These are phyloP conservation scores for Cytospora paraplurivora DNA, from an alignment of 2,329 filamentous ascomycete genomes.

Conservation along the genomic window DNA sequence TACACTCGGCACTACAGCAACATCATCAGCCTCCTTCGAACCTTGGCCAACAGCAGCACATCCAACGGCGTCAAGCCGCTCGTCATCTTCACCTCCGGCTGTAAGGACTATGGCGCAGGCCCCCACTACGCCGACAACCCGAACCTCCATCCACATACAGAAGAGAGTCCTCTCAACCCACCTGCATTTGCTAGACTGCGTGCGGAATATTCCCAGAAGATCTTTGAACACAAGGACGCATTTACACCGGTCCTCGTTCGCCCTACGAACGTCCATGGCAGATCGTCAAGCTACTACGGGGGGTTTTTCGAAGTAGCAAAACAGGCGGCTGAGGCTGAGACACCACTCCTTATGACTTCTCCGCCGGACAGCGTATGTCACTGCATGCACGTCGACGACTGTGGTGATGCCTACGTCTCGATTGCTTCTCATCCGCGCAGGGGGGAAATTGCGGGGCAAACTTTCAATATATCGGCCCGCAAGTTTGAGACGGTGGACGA, in stretches of 20 bases:
- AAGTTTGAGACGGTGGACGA: conserved; percentile 48
- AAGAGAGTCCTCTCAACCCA: conserved; percentile 43
- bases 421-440: conserved; percentile 43
- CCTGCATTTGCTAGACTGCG: conserved; percentile 37
- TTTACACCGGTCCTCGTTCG: conserved; percentile 49
- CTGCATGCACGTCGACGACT: conserved; percentile 52
- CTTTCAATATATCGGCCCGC: conserved; percentile 49
- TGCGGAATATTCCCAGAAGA: conserved; percentile 37
- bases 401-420: conserved; percentile 49
- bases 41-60: conserved; percentile 39
- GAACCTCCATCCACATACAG: conserved; percentile 45
- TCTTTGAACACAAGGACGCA: conserved; percentile 41
- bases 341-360: conserved; percentile 38
- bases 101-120: conserved; percentile 51
- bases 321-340: conserved; percentile 26
- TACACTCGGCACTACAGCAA: conserved; percentile 45
- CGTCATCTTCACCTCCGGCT: conserved; percentile 50
- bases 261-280: conserved; percentile 51
- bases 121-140: conserved; percentile 40
- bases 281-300: conserved; percentile 48
- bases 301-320: conserved; percentile 40
- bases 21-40: conserved; percentile 39
- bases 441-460: conserved; percentile 40
- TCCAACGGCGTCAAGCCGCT: conserved; percentile 41
- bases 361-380: conserved; percentile 46